These are phyloP conservation scores for Arabis alpina DNA, from an alignment of 345 rosid species.

Conservation along the genomic window DNA sequence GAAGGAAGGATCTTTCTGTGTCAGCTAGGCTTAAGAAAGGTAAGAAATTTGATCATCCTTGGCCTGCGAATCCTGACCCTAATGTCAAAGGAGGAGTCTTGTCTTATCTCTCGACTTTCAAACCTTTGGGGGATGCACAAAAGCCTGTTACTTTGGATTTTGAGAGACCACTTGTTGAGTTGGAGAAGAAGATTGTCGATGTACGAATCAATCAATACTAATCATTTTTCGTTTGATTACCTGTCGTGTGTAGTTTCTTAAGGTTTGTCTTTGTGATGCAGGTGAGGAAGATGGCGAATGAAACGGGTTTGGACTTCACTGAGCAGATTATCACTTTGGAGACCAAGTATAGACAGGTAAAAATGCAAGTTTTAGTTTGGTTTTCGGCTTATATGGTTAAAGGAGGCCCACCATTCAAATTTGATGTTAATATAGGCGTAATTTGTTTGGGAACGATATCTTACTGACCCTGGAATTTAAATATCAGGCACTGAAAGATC, in stretches of 20 bases:
- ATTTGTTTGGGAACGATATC: background rate
- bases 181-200: slow-evolving; percentile 86
- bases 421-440: background rate
- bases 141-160: slow-evolving; percentile 87
- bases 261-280: slow-evolving; percentile 47
- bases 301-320: slow-evolving; percentile 89
- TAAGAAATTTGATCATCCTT: slow-evolving; percentile 90
- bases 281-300: slow-evolving; percentile 94
- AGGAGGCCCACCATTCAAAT: background rate
- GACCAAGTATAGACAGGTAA: slow-evolving; percentile 83
- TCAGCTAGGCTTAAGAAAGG: slow-evolving; percentile 70
- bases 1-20: slow-evolving; percentile 46
- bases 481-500: slow-evolving; percentile 77
- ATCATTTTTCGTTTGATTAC: background rate
- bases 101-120: slow-evolving; percentile 75
- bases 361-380: too few relatives aligned
- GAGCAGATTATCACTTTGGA: slow-evolving; percentile 83
- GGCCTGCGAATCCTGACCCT: slow-evolving; percentile 94
- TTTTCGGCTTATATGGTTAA: too few relatives aligned
- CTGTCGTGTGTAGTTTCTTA: background rate
- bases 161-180: slow-evolving; percentile 82
- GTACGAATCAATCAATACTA: slow-evolving; percentile 42
- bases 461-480: background rate
- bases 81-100: slow-evolving; percentile 90
- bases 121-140: slow-evolving; percentile 70